These are phyloP conservation scores for Aspergillus nanangensis DNA, from an alignment of 495 filamentous ascomycete species.

Conservation along the genomic window DNA sequence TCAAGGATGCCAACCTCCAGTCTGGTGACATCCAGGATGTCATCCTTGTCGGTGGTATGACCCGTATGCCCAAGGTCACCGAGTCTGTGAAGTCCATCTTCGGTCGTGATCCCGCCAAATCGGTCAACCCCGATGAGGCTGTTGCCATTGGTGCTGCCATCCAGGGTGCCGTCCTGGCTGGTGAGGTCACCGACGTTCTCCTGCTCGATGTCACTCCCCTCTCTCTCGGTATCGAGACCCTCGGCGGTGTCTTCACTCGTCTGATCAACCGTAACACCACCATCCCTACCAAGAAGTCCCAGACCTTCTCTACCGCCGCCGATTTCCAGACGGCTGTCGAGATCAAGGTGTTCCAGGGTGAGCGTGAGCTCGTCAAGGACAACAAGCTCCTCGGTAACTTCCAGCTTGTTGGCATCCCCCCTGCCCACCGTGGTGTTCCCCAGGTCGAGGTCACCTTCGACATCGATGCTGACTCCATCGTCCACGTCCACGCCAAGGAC, in stretches of 20 bases:
- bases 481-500: conserved; percentile 98
- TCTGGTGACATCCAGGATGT: conserved; percentile 97
- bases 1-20: conserved; percentile 94
- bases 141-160: conserved; percentile 98
- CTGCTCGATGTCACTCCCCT: conserved; percentile 96
- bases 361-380: conserved; percentile 98
- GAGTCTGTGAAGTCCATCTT: conserved; percentile 98
- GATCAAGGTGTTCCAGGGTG: conserved; percentile 99
- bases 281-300: conserved; percentile 99
- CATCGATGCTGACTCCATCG: conserved; percentile 98
- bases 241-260: conserved; percentile 98
- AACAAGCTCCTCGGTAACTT: conserved; percentile 99
- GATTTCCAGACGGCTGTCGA: conserved; percentile 99
- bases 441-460: conserved; percentile 99
- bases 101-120: conserved; percentile 96
- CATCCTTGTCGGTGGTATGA: conserved; percentile 99
- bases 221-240: conserved; percentile 98
- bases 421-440: conserved; percentile 94
- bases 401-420: conserved; percentile 97
- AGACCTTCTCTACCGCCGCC: conserved; percentile 96
- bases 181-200: conserved; percentile 94
- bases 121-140: conserved; percentile 98
- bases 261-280: conserved; percentile 99
- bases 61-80: conserved; percentile 98
- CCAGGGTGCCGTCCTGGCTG: conserved; percentile 93